phyloP scores from a whole-genome alignment of 2,329 filamentous ascomycete species.

The Sarocladium strictum region DNA sequence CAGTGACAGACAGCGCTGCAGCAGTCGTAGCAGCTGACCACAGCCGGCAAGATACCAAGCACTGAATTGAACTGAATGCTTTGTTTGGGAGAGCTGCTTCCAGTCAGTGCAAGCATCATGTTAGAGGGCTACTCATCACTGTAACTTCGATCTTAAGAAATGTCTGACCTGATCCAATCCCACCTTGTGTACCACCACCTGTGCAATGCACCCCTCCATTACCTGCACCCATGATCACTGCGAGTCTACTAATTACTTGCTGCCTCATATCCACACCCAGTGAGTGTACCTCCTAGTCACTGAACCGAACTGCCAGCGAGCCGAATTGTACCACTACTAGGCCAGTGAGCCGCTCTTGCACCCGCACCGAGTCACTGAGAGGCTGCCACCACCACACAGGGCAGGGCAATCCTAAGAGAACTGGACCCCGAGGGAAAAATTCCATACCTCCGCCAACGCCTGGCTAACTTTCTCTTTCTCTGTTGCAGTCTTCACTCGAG shows the following conservation, averaged over 20 bases:
- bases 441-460: slow-evolving; percentile 1
- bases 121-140: neutral
- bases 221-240: too few species aligned
- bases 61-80: neutral
- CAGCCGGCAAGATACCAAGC: neutral
- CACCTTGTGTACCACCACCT: too few species aligned
- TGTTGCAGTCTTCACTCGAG: slow-evolving; percentile 4
- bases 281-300: too few species aligned
- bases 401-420: slow-evolving; percentile 6
- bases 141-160: neutral
- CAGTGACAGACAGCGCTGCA: neutral
- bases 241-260: too few species aligned
- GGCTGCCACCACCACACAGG: slow-evolving; percentile 6
- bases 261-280: too few species aligned
- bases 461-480: slow-evolving; percentile 4
- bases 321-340: too few species aligned
- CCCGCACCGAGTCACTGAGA: too few species aligned
- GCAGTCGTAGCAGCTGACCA: neutral
- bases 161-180: neutral
- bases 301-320: too few species aligned
- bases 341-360: too few species aligned
- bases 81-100: neutral
- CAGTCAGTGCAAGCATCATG: neutral
- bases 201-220: too few species aligned
- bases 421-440: slow-evolving; percentile 9